phyloP scores from a whole-genome alignment of 139 green algal genomes.

The Chlamydomonas applanata region DNA sequence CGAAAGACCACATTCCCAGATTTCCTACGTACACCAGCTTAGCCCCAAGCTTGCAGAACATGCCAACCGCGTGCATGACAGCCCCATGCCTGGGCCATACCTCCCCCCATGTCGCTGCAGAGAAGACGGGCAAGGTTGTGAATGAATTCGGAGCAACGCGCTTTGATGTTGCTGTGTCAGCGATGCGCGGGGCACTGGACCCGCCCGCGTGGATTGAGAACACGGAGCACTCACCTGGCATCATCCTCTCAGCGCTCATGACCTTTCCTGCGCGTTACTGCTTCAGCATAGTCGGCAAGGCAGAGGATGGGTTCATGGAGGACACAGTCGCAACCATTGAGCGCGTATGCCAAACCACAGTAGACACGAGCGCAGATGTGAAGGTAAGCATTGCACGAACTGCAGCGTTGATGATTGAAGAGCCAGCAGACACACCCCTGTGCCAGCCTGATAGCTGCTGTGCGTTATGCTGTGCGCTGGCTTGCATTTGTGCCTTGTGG shows the following conservation, averaged over 20 bases:
- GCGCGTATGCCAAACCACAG: constrained; percentile 22
- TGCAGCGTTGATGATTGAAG: no score
- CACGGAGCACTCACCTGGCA: constrained; percentile 42
- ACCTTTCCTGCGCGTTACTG: constrained; percentile 53
- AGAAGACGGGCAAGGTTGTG: constrained; percentile 45
- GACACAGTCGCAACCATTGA: constrained; percentile 24
- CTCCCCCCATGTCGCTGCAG: no score
- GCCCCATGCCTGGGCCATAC: no score
- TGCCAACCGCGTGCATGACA: no score
- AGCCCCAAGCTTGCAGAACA: no score
- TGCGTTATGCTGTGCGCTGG: no score
- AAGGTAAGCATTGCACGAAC: background rate
- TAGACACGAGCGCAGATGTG: constrained; percentile 16
- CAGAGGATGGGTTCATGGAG: constrained; percentile 1
- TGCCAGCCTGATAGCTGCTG: no score
- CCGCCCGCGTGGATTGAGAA: constrained; percentile 52
- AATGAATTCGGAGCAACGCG: constrained; percentile 72
- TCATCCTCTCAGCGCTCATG: constrained; percentile 52
- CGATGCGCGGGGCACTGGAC: constrained; percentile 63
- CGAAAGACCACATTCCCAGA: no score
- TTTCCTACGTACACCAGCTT: no score
- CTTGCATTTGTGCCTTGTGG: no score
- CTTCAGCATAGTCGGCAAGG: constrained; percentile 46
- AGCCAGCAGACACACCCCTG: no score
- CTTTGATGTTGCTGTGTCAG: constrained; percentile 48